Conservation (phyloP, 1,139 yeast species). For the Wickerhamomyces sp. region DNA sequence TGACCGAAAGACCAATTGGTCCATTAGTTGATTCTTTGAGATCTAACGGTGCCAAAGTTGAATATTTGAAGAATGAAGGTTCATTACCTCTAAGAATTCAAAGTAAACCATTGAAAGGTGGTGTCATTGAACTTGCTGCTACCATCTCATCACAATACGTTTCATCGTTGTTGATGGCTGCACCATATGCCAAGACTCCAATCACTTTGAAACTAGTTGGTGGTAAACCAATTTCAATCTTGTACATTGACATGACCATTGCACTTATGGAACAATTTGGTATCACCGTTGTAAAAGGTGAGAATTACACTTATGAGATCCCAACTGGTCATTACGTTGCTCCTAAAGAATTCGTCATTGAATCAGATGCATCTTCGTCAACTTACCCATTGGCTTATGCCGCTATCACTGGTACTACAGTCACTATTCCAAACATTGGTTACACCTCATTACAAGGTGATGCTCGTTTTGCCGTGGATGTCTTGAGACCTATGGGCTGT, state of each 20-base stretch:
- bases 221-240: conserved; percentile 94
- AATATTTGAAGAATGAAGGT: conserved; percentile 70
- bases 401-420: conserved; percentile 92
- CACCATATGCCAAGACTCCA: conserved; percentile 89
- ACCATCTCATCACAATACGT: conserved; percentile 97
- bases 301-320: conserved; percentile 80
- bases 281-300: conserved; percentile 69
- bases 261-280: conserved; percentile 94
- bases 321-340: conserved; percentile 78
- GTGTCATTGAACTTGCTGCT: conserved; percentile 89
- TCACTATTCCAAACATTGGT: conserved; percentile 94
- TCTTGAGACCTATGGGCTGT: conserved; percentile 94
- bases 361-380: conserved; percentile 98
- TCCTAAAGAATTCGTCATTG: conserved; percentile 82
- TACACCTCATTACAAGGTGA: conserved; percentile 92
- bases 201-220: conserved; percentile 87
- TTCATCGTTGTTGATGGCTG: conserved; percentile 93
- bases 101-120: conserved; percentile 82
- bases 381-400: conserved; percentile 98
- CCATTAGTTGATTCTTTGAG: conserved; percentile 90
- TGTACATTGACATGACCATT: conserved; percentile 96
- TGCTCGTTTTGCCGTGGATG: conserved; percentile 93
- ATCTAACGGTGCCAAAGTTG: conserved; percentile 70
- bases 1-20: conserved; percentile 98
- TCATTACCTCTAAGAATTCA: conserved; percentile 76